phyloP scores from a whole-genome alignment of 129 eudicot genomes.

The Glebionis coronaria region DNA sequence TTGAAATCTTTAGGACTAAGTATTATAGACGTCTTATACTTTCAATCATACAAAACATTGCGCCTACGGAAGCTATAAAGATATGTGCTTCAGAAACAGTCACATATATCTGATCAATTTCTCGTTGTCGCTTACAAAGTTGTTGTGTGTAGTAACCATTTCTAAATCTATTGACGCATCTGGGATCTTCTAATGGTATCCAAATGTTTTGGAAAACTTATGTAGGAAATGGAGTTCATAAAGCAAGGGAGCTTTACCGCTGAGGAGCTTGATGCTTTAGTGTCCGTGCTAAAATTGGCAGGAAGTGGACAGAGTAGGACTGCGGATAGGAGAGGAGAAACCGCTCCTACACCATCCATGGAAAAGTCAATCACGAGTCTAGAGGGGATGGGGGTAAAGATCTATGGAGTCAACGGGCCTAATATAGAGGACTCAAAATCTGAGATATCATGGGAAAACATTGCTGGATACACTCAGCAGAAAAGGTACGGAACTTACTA shows the following conservation, averaged over 20 bases:
- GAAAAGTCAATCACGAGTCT: conserved; percentile 70
- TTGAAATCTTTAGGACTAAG: background rate
- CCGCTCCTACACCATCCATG: conserved; percentile 31
- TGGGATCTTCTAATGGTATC: background rate
- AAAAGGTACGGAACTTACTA: conserved; percentile 57
- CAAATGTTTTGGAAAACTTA: conserved; percentile 6
- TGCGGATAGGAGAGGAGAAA: conserved; percentile 44
- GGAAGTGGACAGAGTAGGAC: conserved; percentile 59
- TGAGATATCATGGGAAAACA: conserved; percentile 91
- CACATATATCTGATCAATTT: background rate
- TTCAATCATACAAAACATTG: no score
- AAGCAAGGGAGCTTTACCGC: conserved; percentile 68
- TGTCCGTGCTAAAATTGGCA: conserved; percentile 64
- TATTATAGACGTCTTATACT: no score
- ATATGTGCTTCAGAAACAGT: background rate
- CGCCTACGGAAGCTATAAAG: conserved; percentile 1
- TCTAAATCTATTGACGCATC: background rate
- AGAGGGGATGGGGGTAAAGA: conserved; percentile 86
- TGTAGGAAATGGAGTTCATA: conserved; percentile 94
- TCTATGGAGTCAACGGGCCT: conserved; percentile 63
- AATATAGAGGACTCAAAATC: conserved; percentile 33
- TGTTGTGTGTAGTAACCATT: no score
- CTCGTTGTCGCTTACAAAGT: background rate
- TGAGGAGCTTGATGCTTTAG: conserved; percentile 88
- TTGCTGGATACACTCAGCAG: conserved; percentile 87